These are phyloP conservation scores for Sphaerobolus stellatus DNA, from an alignment of 1,284 basidiomycete species.

Conservation along the genomic window DNA sequence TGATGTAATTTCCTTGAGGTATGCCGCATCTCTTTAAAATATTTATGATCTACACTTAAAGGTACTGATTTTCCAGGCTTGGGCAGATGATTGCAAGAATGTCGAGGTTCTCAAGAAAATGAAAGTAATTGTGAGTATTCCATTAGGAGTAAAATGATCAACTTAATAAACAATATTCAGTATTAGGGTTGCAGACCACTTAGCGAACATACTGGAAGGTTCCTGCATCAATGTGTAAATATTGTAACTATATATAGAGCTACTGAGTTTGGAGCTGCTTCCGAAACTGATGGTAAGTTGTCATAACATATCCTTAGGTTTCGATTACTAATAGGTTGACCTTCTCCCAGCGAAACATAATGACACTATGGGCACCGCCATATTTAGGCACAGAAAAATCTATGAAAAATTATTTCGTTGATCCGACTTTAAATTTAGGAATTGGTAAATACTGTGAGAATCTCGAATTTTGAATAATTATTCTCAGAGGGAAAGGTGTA, in stretches of 20 bases:
- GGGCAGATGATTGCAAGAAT: slow-evolving; percentile 22
- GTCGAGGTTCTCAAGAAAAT: slow-evolving; percentile 19
- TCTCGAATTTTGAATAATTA: too few relatives aligned
- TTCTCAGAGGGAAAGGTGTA: too few relatives aligned
- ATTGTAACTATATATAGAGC: background rate
- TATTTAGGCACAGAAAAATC: too few relatives aligned
- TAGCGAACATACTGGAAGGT: background rate
- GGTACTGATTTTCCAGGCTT: slow-evolving; percentile 18
- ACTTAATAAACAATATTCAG: slow-evolving; percentile 3
- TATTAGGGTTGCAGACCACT: slow-evolving; percentile 8
- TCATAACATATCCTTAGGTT: too few relatives aligned
- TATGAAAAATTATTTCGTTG: too few relatives aligned
- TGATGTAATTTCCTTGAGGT: slow-evolving; percentile 32
- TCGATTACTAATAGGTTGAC: too few relatives aligned
- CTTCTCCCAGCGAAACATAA: background rate
- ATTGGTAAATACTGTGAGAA: too few relatives aligned
- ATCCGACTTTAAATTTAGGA: too few relatives aligned
- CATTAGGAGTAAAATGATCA: too few relatives aligned
- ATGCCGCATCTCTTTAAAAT: background rate
- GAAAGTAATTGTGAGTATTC: slow-evolving; percentile 20
- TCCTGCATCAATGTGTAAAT: background rate
- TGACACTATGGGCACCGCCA: too few relatives aligned
- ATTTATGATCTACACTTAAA: background rate
- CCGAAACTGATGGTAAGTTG: too few relatives aligned
- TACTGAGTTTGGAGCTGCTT: slow-evolving; percentile 11